Base-by-base conservation (phyloP, 2,329 filamentous ascomycete species). In the Ceratocystis huliohia region DNA sequence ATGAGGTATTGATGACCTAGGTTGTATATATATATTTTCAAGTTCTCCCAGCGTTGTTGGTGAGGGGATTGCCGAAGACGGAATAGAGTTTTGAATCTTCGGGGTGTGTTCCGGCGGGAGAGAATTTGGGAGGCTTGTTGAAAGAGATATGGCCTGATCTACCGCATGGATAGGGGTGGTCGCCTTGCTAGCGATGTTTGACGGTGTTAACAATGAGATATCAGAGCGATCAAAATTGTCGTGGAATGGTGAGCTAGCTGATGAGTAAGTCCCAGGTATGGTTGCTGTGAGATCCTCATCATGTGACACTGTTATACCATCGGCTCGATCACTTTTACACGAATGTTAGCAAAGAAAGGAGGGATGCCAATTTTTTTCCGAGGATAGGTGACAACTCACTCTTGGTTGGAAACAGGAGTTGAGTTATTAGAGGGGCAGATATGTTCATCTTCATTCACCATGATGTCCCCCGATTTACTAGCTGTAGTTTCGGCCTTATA, bases 1-100 rank as follows among this genome's bases (percentile, higher is more conserved):
- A 66, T 83, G 78, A 17, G 93, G 92, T 72, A 99, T 92, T 17
- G 93, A 96, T 6, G 90, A 89, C 71, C 86, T 91, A 13, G 91
- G 88, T 50, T 61, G 37, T 70, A 73, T 72, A 69, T 69, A 41
- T 17, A 61, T 45, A 22, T 65, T 62, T 61, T 61, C 61, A 15
- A 45, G 22, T 10, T 56, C 63, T 20, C 45, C 65, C 37, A 64
- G 63, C 30, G 45, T 20, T 20, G 37, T 28, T 20, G 41, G 46
- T 57, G 65, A 46, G 15, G 44, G 33, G 30, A 50, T 44, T 37
- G 65, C 10, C 22, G 7, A 30, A 10, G 41, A 13, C 20, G 57
- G 28, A 30, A 53, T 56, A 20, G 62, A 25, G 30, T 20, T 56
- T n/a, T 57, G 56, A 25, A 64, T 45, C 53, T 15, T 15, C 4